Evolutionary conservation across 192 early-diverging fungal genomes (phyloP).

Genomic region (Rhizoclosmatium sp.): DNA sequence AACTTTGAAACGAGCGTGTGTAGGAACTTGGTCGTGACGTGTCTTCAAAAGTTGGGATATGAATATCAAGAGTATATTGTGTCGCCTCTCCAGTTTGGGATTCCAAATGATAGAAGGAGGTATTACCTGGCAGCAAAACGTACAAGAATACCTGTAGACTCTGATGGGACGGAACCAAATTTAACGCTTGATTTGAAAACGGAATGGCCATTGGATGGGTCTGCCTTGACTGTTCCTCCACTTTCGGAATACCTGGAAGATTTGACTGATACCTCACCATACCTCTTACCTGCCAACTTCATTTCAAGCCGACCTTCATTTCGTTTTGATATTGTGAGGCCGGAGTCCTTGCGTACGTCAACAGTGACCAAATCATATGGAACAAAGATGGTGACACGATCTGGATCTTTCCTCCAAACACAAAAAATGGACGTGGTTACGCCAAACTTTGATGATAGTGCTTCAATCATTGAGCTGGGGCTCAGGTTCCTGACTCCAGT

Average conservation of each 20-base stretch:
- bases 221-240: background rate
- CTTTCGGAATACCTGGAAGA: slow-evolving; percentile 45
- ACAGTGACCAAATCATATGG: slow-evolving; percentile 82
- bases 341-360: slow-evolving; percentile 32
- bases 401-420: slow-evolving; percentile 83
- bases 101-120: slow-evolving; percentile 60
- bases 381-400: slow-evolving; percentile 74
- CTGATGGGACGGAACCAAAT: background rate
- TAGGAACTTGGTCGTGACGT: slow-evolving; percentile 44
- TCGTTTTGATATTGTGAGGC: slow-evolving; percentile 52
- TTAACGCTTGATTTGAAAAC: slow-evolving; percentile 25
- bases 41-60: slow-evolving; percentile 54
- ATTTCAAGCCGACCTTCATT: slow-evolving; percentile 50
- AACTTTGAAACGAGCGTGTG: slow-evolving; percentile 58
- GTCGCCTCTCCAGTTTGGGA: slow-evolving; percentile 58
- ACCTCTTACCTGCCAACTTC: slow-evolving; percentile 43
- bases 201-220: slow-evolving; percentile 18
- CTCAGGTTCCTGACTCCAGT: slow-evolving; percentile 81
- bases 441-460: slow-evolving; percentile 69
- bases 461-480: slow-evolving; percentile 70
- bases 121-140: slow-evolving; percentile 59
- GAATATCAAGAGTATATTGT: slow-evolving; percentile 52
- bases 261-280: slow-evolving; percentile 36
- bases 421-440: slow-evolving; percentile 66
- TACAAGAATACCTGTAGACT: background rate